Evolutionary conservation across 495 filamentous ascomycete species (phyloP), one percentile per base, ranked within the genome.

Genomic region (Parathielavia appendiculata): DNA sequence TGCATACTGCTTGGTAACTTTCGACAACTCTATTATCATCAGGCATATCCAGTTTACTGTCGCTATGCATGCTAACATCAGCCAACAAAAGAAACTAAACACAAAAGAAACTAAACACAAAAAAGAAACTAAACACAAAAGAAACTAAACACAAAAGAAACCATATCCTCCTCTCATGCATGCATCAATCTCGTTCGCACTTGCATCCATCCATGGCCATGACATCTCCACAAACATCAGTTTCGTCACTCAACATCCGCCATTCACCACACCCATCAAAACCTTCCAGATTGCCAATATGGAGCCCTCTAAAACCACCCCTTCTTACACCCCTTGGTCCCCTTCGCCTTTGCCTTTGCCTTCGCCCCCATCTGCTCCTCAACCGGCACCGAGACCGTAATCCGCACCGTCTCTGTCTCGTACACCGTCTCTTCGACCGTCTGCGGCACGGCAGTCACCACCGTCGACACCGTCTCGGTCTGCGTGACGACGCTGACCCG

Each of bases 371-470:
- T 22, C 41, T 48, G 39, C 35, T 58, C 50, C 41, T 60, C 54
- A 0, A 61, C 51, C 14, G 65, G 60, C 34, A 67, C 56, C 8
- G 64, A 62, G 1, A 69, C 62, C 2, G 67, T 69, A 4, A 69
- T 47, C 0, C 56, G 41, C 5, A 69, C 53, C 1, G 67, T 69
- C 56, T 68, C 66, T 4, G 66, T 64, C 59, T 66, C 63, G n/a
- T 60, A 66, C n/a, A 66, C 64, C n/a, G 61, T 61, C 51, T 67
- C 63, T 59, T 65, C 63, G 12, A 65, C 60, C 10, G 65, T 64
- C 46, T 63, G 56, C 11, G 62, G 62, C 11, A 65, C 36, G 30
- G 64, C 62, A 11, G 55, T 67, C 40, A 65, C 60, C 5, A 63
- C 60, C 9, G 52, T 55, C 8, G 64, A 59, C 2, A 56, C 57